These are phyloP conservation scores for Cercophora scortea DNA, from an alignment of 495 filamentous ascomycete genomes.

Conservation along the genomic window DNA sequence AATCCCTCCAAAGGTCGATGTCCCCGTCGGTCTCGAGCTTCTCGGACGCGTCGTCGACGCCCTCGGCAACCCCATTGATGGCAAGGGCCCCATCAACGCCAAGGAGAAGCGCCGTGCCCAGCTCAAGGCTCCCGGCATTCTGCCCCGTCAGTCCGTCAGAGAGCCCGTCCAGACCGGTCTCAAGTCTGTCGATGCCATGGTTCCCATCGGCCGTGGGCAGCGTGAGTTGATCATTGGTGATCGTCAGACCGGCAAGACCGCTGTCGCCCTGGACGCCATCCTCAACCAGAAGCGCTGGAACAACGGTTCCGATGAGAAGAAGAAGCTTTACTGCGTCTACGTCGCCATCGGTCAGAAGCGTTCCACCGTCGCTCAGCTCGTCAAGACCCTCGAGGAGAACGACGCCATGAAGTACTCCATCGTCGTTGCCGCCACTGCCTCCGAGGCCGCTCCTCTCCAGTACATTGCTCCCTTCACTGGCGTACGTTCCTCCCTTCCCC, in stretches of 20 bases:
- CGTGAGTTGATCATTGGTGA: slow-evolving; percentile 99
- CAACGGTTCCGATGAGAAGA: slow-evolving; percentile 72
- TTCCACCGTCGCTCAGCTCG: slow-evolving; percentile 97
- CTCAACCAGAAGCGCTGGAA: slow-evolving; percentile 99
- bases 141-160: slow-evolving; percentile 93
- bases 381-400: slow-evolving; percentile 99
- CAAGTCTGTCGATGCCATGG: slow-evolving; percentile 99
- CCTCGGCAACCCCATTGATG: slow-evolving; percentile 97
- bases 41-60: slow-evolving; percentile 98
- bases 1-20: slow-evolving; percentile 64
- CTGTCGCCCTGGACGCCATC: slow-evolving; percentile 95
- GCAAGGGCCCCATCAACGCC: slow-evolving; percentile 93
- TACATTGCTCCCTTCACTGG: slow-evolving; percentile 46
- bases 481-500: slow-evolving; percentile 96
- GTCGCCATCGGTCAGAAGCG: slow-evolving; percentile 99
- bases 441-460: slow-evolving; percentile 62
- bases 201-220: slow-evolving; percentile 98
- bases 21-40: slow-evolving; percentile 86
- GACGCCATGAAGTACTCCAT: slow-evolving; percentile 99
- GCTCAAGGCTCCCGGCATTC: slow-evolving; percentile 97
- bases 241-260: slow-evolving; percentile 99
- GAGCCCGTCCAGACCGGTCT: slow-evolving; percentile 98
- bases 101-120: slow-evolving; percentile 92
- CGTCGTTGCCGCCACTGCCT: slow-evolving; percentile 92
- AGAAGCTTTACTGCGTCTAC: slow-evolving; percentile 99